A percentile compares a stretch with the other conserved stretches of the same genome.
These are phyloP conservation scores for Lupinus albus DNA, from an alignment of 306 rosid genomes.

Conservation along the genomic window DNA sequence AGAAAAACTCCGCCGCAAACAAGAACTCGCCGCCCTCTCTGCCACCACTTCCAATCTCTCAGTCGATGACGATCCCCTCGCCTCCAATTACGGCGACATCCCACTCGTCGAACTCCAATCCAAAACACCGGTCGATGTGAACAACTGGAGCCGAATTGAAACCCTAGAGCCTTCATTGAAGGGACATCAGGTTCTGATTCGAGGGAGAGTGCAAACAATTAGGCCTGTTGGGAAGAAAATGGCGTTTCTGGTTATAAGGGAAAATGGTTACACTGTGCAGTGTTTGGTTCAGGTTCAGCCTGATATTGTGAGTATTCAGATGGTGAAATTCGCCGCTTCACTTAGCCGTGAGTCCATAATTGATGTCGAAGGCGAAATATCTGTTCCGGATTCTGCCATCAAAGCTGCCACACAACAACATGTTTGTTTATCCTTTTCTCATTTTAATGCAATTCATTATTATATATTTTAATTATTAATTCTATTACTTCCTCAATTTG, in stretches of 20 bases:
- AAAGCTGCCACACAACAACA: slow-evolving; percentile 84
- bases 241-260: slow-evolving; percentile 77
- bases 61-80: slow-evolving; percentile 68
- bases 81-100: slow-evolving; percentile 68
- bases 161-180: slow-evolving; percentile 45
- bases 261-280: slow-evolving; percentile 75
- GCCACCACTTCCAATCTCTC: slow-evolving; percentile 44
- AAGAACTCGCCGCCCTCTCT: slow-evolving; percentile 52
- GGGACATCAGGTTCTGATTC: slow-evolving; percentile 54
- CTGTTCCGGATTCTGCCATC: slow-evolving; percentile 62
- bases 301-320: slow-evolving; percentile 74
- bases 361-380: slow-evolving; percentile 71
- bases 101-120: slow-evolving; percentile 74
- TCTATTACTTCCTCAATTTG: too few relatives aligned
- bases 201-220: slow-evolving; percentile 79
- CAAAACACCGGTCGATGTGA: slow-evolving; percentile 43
- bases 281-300: slow-evolving; percentile 72
- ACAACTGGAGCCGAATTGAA: slow-evolving; percentile 61
- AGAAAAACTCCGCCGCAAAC: slow-evolving; percentile 79
- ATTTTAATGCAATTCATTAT: too few relatives aligned
- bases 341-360: slow-evolving; percentile 83
- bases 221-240: slow-evolving; percentile 90
- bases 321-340: slow-evolving; percentile 74
- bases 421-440: background rate
- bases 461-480: too few relatives aligned